Percentiles rank a stretch among this genome's conserved stretches.
Conservation (phyloP, 371 early-diverging fungal genomes). For the Mortierella sp. region DNA sequence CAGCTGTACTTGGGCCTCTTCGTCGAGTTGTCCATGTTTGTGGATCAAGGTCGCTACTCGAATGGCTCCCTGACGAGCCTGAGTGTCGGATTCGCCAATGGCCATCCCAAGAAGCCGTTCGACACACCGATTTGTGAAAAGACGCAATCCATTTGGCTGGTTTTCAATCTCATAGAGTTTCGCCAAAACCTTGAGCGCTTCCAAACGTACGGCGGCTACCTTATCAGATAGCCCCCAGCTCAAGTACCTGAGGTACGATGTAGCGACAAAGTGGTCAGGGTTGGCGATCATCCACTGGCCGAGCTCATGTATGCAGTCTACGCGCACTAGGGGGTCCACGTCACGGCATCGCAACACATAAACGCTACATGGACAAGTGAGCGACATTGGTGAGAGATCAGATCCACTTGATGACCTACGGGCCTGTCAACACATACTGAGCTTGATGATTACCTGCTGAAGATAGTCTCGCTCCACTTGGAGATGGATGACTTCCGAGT, state of each 20-base stretch:
- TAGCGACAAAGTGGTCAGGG: slow-evolving; percentile 77
- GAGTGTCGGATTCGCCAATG: slow-evolving; percentile 75
- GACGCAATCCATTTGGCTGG: slow-evolving; percentile 63
- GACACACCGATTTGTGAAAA: slow-evolving; percentile 80
- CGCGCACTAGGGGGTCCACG: slow-evolving; percentile 84
- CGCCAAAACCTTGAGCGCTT: slow-evolving; percentile 65
- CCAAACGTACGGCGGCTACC: slow-evolving; percentile 70
- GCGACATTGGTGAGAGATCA: not conserved
- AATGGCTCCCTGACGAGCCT: slow-evolving; percentile 75
- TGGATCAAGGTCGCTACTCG: slow-evolving; percentile 62
- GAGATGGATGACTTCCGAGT: slow-evolving; percentile 11
- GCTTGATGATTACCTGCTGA: slow-evolving; percentile 40
- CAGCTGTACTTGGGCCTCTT: slow-evolving; percentile 50
- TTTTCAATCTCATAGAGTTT: slow-evolving; percentile 65
- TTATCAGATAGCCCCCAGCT: slow-evolving; percentile 92
- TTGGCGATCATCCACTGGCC: slow-evolving; percentile 80
- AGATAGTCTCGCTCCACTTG: slow-evolving; percentile 33
- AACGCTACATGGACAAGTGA: slow-evolving; percentile 60
- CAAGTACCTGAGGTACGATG: slow-evolving; percentile 80
- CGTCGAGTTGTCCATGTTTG: slow-evolving; percentile 58
- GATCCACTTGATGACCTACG: not conserved
- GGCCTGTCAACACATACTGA: not conserved
- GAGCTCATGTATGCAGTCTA: slow-evolving; percentile 82
- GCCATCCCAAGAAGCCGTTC: slow-evolving; percentile 87
- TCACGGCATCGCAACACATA: slow-evolving; percentile 93